A percentile compares a stretch with the other conserved stretches of the same genome.
Evolutionary conservation across 1,284 basidiomycete genomes (phyloP).

Genomic region (Mycosarcoma mackinlayi): DNA sequence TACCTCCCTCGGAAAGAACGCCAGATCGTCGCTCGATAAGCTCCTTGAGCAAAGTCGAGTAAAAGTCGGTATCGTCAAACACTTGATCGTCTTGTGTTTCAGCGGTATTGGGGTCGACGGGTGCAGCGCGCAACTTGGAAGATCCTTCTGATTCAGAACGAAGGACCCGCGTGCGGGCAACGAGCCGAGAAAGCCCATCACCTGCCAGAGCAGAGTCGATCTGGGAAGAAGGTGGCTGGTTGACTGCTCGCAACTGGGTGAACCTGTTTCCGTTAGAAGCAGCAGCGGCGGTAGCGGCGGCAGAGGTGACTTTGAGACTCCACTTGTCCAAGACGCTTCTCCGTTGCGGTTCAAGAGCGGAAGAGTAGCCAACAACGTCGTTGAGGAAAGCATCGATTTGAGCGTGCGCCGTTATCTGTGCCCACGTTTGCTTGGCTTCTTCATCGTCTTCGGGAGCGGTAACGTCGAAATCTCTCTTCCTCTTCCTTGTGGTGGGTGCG

Average conservation of each 20-base stretch:
- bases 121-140: slow-evolving; percentile 17
- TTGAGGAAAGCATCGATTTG: slow-evolving; percentile 27
- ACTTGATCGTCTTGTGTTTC: slow-evolving; percentile 46
- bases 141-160: slow-evolving; percentile 34
- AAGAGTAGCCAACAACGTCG: slow-evolving; percentile 40
- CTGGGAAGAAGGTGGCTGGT: slow-evolving; percentile 54
- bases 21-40: slow-evolving; percentile 59
- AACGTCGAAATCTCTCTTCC: slow-evolving; percentile 43
- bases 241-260: slow-evolving; percentile 54
- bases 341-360: slow-evolving; percentile 21
- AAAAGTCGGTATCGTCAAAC: slow-evolving; percentile 67
- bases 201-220: slow-evolving; percentile 55
- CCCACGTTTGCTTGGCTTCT: slow-evolving; percentile 29
- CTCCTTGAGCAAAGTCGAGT: slow-evolving; percentile 61
- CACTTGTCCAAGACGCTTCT: slow-evolving; percentile 52
- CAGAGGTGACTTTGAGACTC: slow-evolving; percentile 52
- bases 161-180: slow-evolving; percentile 58
- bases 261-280: slow-evolving; percentile 41
- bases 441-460: slow-evolving; percentile 17
- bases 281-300: slow-evolving; percentile 38
- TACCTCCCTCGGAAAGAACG: slow-evolving; percentile 1
- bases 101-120: neutral
- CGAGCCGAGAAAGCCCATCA: slow-evolving; percentile 55
- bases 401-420: slow-evolving; percentile 29
- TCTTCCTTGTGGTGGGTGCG: slow-evolving; percentile 30